These are phyloP conservation scores for Talaromyces pinophilus DNA, from an alignment of 2,329 filamentous ascomycete species.

Conservation along the genomic window DNA sequence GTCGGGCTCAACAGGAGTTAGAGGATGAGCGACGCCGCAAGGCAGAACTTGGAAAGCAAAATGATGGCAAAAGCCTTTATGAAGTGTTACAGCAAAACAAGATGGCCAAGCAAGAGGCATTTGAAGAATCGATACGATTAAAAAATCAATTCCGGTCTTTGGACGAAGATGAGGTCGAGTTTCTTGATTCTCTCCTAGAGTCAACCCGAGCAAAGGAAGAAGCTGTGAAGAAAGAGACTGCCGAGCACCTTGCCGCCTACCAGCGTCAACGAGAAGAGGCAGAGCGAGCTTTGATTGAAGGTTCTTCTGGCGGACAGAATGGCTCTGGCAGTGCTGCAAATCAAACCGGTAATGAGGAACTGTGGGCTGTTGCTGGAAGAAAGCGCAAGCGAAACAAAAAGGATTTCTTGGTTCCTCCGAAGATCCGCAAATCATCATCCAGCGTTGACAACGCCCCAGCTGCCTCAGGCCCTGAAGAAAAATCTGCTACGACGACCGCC, in stretches of 20 bases:
- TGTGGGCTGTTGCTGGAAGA: constrained; percentile 53
- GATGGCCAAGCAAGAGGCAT: constrained; percentile 55
- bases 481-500: neutral
- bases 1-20: constrained; percentile 47
- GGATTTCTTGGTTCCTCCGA: constrained; percentile 43
- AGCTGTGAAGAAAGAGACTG: constrained; percentile 59
- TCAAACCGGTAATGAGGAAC: constrained; percentile 41
- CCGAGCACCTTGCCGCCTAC: constrained; percentile 60
- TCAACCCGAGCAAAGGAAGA: constrained; percentile 59
- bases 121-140: constrained; percentile 52
- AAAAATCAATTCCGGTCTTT: constrained; percentile 55
- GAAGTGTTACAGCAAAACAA: constrained; percentile 54
- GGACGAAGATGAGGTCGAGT: constrained; percentile 55
- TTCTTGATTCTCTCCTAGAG: constrained; percentile 59
- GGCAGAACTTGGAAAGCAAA: constrained; percentile 55
- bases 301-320: constrained; percentile 34
- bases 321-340: constrained; percentile 25
- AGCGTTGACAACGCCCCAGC: constrained; percentile 26
- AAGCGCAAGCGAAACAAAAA: constrained; percentile 57
- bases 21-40: constrained; percentile 49
- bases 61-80: constrained; percentile 52
- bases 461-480: constrained; percentile 22
- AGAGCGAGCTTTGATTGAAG: constrained; percentile 52
- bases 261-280: constrained; percentile 61
- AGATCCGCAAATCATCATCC: constrained; percentile 45